A percentile compares a stretch with the other conserved stretches of the same genome.
Evolutionary conservation across 139 green algal genomes (phyloP).

Genomic region (Chlamydomonas applanata): DNA sequence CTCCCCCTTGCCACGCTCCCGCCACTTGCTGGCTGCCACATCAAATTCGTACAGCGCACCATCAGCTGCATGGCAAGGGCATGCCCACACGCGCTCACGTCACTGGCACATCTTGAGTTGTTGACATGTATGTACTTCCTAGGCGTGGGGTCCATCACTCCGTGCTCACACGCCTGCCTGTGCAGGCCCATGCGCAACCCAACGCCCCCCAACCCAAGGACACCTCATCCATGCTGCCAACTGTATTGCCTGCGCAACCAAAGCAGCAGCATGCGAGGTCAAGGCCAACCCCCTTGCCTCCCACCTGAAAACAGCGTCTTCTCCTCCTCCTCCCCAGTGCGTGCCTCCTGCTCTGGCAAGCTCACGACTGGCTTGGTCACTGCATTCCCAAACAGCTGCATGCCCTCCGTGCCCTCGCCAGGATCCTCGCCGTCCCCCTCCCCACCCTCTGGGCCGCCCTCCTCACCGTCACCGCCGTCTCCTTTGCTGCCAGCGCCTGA

Average conservation of each 20-base stretch:
- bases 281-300: not conserved
- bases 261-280: too few relatives aligned
- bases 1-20: slow-evolving; percentile 84
- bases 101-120: not conserved
- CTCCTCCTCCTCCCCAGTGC: slow-evolving; percentile 82
- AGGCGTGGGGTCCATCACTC: not conserved
- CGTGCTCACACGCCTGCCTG: too few relatives aligned
- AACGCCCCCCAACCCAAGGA: not conserved
- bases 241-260: not conserved
- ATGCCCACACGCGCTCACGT: not conserved
- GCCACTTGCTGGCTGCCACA: slow-evolving; percentile 62
- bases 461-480: not conserved
- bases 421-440: not conserved
- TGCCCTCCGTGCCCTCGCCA: not conserved
- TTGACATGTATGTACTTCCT: not conserved
- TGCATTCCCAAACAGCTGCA: slow-evolving; percentile 2
- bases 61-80: slow-evolving; percentile 45
- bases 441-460: not conserved
- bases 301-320: slow-evolving; percentile 53
- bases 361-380: slow-evolving; percentile 13
- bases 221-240: not conserved
- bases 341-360: slow-evolving; percentile 28
- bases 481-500: not conserved
- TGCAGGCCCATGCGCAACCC: too few relatives aligned
- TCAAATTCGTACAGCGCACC: slow-evolving; percentile 84